phyloP scores from a whole-genome alignment of 768 basidiomycete genomes.

The Coprinopsis marcescibilis region DNA sequence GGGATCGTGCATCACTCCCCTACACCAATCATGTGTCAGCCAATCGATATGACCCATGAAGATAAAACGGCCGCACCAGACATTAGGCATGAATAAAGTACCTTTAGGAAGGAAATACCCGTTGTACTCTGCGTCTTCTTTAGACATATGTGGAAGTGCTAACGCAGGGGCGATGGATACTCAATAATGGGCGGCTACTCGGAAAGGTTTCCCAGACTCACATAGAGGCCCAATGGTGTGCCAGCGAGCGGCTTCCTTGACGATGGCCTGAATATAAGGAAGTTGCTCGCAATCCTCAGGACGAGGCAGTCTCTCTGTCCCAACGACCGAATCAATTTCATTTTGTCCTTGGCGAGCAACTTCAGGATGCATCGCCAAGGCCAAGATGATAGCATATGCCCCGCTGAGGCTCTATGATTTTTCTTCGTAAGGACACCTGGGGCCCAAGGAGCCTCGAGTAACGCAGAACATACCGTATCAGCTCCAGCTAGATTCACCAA shows the following conservation, averaged over 20 bases:
- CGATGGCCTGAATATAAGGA: slow-evolving; percentile 28
- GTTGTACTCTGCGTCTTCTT: slow-evolving; percentile 12
- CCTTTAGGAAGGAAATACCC: slow-evolving; percentile 30
- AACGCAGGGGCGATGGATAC: background rate
- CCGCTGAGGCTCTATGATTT: slow-evolving; percentile 23
- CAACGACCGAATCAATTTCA: slow-evolving; percentile 32
- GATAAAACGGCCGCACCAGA: slow-evolving; percentile 17
- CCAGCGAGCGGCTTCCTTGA: slow-evolving; percentile 33
- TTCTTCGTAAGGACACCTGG: too few relatives aligned
- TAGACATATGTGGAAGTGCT: slow-evolving; percentile 1
- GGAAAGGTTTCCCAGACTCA: slow-evolving; percentile 14
- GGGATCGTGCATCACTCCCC: slow-evolving; percentile 23
- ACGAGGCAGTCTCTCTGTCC: slow-evolving; percentile 26
- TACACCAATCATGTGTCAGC: slow-evolving; percentile 1
- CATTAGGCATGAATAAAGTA: slow-evolving; percentile 26
- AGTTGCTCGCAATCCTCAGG: slow-evolving; percentile 25
- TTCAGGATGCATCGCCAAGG: slow-evolving; percentile 30
- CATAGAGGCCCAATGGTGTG: slow-evolving; percentile 27
- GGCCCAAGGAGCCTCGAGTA: background rate
- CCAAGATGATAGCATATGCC: slow-evolving; percentile 27
- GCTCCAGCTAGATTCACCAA: slow-evolving; percentile 20
- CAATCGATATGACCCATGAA: background rate
- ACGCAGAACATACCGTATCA: slow-evolving; percentile 19
- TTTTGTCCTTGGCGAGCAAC: slow-evolving; percentile 28
- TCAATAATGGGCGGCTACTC: slow-evolving; percentile 17